Conservation (phyloP, 2,329 filamentous ascomycete genomes). For the Colletotrichum higginsianum region DNA sequence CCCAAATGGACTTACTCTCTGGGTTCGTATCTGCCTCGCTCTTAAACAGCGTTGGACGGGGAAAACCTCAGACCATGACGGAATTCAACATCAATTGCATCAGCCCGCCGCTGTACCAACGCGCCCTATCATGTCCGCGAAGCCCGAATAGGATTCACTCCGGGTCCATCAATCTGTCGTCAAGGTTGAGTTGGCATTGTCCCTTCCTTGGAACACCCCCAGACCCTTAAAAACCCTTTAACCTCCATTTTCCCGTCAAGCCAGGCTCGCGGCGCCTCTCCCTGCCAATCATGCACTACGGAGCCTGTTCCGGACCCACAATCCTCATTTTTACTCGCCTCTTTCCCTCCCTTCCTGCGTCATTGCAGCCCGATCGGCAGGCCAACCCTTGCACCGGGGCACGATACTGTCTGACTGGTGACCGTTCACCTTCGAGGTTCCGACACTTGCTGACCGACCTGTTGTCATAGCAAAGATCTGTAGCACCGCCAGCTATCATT, state of each 20-base stretch:
- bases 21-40: neutral
- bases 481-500: neutral
- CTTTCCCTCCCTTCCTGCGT: neutral
- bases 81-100: neutral
- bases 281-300: neutral
- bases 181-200: neutral
- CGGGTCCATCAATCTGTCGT: neutral
- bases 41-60: neutral
- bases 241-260: neutral
- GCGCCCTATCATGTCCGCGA: neutral
- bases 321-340: conserved; percentile 1
- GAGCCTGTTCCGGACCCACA: neutral
- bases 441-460: neutral
- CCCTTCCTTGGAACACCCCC: neutral
- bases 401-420: conserved; percentile 19
- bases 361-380: conserved; percentile 15
- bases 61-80: too few species aligned
- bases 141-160: neutral
- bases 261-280: neutral
- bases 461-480: neutral
- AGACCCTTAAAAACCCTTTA: conserved; percentile 7
- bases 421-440: neutral
- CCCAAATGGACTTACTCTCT: too few species aligned
- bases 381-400: conserved; percentile 10
- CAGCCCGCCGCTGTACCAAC: neutral